Evolutionary conservation across 805 yeast genomes (phyloP).

Genomic region (Peterozyma xylosa): DNA sequence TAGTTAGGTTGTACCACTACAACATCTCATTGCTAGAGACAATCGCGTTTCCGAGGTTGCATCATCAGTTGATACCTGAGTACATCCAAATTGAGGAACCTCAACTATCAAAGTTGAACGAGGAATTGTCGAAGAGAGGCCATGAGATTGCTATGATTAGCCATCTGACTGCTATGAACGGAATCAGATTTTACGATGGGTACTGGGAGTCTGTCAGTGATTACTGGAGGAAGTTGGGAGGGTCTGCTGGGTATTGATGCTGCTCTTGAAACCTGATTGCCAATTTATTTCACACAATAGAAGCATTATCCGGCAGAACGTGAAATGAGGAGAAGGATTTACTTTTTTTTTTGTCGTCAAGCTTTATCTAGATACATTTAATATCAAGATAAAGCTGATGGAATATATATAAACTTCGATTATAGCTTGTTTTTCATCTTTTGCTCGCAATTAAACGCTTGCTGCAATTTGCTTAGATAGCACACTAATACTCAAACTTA

Average conservation of each 20-base stretch:
- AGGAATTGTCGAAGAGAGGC: slow-evolving; percentile 34
- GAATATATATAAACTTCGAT: no score
- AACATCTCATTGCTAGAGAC: slow-evolving; percentile 55
- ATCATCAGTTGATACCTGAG: slow-evolving; percentile 85
- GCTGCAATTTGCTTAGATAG: no score
- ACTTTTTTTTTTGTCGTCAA: no score
- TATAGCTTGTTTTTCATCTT: no score
- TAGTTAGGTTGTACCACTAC: slow-evolving; percentile 58
- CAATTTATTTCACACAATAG: no score
- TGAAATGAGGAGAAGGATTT: no score
- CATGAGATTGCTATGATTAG: slow-evolving; percentile 34
- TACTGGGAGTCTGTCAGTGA: slow-evolving; percentile 75
- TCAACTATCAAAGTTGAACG: slow-evolving; percentile 29
- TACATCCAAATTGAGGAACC: slow-evolving; percentile 52
- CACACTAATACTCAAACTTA: no score
- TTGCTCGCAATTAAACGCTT: no score
- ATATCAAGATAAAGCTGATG: no score
- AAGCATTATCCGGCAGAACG: no score
- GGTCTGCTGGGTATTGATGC: slow-evolving; percentile 53
- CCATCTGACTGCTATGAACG: slow-evolving; percentile 54
- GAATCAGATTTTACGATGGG: slow-evolving; percentile 32
- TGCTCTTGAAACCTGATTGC: no score
- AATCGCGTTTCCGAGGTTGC: slow-evolving; percentile 74
- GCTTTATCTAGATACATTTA: no score
- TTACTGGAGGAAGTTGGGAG: slow-evolving; percentile 82